A percentile compares a stretch with the other conserved stretches of the same genome.
Conservation (phyloP, 202 grass and related monocot species). For the Digitaria exilis region DNA sequence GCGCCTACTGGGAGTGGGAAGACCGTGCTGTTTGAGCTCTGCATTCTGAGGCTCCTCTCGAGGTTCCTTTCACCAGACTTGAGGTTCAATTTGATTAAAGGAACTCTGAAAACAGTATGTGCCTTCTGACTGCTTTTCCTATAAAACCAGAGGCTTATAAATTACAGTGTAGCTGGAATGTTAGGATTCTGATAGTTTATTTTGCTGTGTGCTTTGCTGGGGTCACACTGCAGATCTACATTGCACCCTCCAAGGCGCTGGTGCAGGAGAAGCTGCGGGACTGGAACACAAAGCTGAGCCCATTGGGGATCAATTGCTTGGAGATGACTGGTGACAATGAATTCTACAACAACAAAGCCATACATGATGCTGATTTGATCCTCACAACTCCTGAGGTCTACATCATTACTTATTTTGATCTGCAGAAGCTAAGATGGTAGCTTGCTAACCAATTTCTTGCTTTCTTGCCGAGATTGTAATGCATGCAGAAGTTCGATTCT, state of each 20-base stretch:
- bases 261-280: constrained; percentile 90
- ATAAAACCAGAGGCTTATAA: neutral
- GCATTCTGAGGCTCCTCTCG: constrained; percentile 85
- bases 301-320: constrained; percentile 78
- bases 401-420: constrained; percentile 32
- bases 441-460: constrained; percentile 4
- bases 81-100: constrained; percentile 72
- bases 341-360: constrained; percentile 61
- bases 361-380: constrained; percentile 85
- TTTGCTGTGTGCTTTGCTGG: constrained; percentile 17
- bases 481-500: constrained; percentile 91
- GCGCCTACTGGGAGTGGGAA: constrained; percentile 98
- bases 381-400: constrained; percentile 93
- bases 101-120: constrained; percentile 88
- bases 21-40: constrained; percentile 93
- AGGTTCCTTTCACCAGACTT: constrained; percentile 78
- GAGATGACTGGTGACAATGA: constrained; percentile 97
- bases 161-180: neutral
- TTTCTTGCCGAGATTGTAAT: constrained; percentile 22
- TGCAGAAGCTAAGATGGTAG: constrained; percentile 19
- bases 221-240: constrained; percentile 66
- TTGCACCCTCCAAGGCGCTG: constrained; percentile 89
- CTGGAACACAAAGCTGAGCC: constrained; percentile 69
- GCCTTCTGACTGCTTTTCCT: constrained; percentile 26
- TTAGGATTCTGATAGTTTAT: constrained; percentile 2